A percentile compares a stretch with the other conserved stretches of the same genome.
These are phyloP conservation scores for Neurospora intermedia DNA, from an alignment of 495 filamentous ascomycete species.

Conservation along the genomic window DNA sequence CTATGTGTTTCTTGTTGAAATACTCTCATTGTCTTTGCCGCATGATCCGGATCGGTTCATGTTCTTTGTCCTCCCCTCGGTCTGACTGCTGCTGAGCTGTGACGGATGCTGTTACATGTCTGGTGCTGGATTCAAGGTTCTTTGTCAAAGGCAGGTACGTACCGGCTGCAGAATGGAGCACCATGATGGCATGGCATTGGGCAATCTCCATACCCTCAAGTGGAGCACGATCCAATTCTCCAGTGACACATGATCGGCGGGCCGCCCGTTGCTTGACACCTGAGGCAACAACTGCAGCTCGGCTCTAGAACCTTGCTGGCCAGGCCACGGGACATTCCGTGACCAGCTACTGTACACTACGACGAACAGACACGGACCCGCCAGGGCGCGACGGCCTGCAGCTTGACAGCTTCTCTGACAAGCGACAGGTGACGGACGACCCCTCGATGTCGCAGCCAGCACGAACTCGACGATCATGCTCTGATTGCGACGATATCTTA, in stretches of 20 bases:
- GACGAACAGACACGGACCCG: neutral
- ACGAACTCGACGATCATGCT: neutral
- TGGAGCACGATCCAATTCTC: neutral
- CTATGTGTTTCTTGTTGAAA: neutral
- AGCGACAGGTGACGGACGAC: neutral
- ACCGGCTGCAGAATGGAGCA: neutral
- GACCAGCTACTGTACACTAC: neutral
- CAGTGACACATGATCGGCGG: neutral
- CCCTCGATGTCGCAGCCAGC: neutral
- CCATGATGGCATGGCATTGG: neutral
- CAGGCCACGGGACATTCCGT: neutral
- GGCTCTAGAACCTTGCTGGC: neutral
- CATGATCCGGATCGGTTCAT: neutral
- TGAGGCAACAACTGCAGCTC: neutral
- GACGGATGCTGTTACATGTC: neutral
- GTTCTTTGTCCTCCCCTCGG: neutral
- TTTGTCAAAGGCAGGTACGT: neutral
- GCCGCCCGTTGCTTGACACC: neutral
- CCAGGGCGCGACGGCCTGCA: neutral
- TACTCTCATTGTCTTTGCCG: neutral
- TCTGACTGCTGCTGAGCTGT: neutral
- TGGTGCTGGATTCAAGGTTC: neutral
- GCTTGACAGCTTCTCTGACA: neutral
- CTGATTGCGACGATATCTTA: neutral
- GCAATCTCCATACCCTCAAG: neutral